Base-by-base conservation (phyloP, 1,139 yeast genomes). In the Blastobotrys proliferans region DNA sequence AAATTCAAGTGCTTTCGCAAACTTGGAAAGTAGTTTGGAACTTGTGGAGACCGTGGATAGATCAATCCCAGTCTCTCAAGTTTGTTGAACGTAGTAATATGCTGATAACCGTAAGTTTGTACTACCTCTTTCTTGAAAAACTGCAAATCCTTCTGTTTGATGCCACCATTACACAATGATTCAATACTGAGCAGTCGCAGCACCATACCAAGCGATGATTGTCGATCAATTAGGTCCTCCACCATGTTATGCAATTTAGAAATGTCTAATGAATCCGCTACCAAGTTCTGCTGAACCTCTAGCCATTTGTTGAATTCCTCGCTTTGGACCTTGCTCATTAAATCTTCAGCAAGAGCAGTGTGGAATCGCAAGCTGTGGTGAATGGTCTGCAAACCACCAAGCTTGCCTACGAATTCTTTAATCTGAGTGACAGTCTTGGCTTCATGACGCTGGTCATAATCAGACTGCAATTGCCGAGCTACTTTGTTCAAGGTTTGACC, bases 351-450 rank as follows among this genome's bases (percentile, higher is more conserved):
- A 20, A 92, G 66, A 3, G 68, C 67, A 0, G 97, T 88, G 58
- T 88, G 96, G 48, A 79, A 76, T 46, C 84, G 77, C 25, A 92
- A 73, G 49, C 77, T 68, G 35, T 75, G 80, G 57, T 88, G 95
- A 40, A 78, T 73, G 13, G 73, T 64, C 43, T 88, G 90, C 38
- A 90, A 64, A 14, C 71, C 74, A 6, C 86, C 83, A 29, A 92
- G 68, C 44, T 78, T 80, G 13, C 78, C 76, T 3, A 92, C 95
- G 56, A 90, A 78, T 38, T 72, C 68, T 54, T 79, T 81, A 58
- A 92, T 81, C 55, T 84, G 83, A 8, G 77, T 68, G 6, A 88
- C 72, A 17, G 80, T 74, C 45, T 74, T 70, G 2, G 81, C 79
- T 26, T 72, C 70, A 46, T 81, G 81, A 39, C 82, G 71, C 26